Evolutionary conservation across 139 green algal genomes (phyloP).

Genomic region (Axilococcus clingmanii): DNA sequence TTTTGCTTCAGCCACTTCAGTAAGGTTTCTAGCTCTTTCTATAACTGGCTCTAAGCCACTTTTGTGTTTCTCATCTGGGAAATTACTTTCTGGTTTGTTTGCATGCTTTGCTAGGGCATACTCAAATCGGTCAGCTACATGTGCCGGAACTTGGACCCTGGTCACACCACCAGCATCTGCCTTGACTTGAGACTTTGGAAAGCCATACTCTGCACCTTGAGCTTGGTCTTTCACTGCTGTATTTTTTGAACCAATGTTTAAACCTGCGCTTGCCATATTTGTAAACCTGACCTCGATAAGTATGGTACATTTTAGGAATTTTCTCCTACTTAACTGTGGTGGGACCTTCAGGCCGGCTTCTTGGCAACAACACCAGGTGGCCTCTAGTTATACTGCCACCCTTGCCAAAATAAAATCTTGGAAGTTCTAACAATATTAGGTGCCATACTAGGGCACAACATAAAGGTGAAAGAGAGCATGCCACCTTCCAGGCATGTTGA

Average conservation of each 20-base stretch:
- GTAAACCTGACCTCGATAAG: no score
- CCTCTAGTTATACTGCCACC: no score
- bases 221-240: background rate
- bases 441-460: no score
- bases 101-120: background rate
- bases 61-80: slow-evolving; percentile 19
- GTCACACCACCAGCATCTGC: background rate
- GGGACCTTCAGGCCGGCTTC: no score
- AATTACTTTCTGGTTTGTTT: background rate
- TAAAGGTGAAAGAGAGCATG: no score
- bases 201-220: slow-evolving; percentile 6
- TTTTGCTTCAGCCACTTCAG: slow-evolving; percentile 19
- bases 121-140: slow-evolving; percentile 27
- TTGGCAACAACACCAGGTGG: no score
- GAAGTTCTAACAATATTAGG: no score
- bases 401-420: no score
- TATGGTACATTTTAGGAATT: no score
- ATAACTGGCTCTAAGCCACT: slow-evolving; percentile 11
- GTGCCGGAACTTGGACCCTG: slow-evolving; percentile 6
- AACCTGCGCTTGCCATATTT: slow-evolving; percentile 2
- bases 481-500: no score
- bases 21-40: slow-evolving; percentile 17
- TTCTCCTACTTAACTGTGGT: no score
- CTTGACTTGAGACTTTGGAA: background rate
- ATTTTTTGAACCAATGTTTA: background rate